phyloP scores from a whole-genome alignment of 2,329 filamentous ascomycete genomes.

The Monascus ruber region DNA sequence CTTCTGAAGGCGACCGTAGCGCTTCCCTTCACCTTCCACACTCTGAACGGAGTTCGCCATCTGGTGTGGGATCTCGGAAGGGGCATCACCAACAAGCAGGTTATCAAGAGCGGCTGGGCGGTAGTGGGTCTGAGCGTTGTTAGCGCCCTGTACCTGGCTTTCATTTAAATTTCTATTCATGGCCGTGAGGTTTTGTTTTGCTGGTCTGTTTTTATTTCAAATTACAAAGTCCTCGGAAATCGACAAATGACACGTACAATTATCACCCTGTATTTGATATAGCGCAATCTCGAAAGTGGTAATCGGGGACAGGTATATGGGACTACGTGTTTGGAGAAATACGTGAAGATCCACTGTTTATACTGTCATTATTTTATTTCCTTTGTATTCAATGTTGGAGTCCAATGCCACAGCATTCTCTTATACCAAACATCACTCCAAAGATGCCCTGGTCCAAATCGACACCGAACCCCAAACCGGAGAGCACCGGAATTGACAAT shows the following conservation, averaged over 20 bases:
- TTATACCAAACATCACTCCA: no score
- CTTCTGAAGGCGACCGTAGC: conserved; percentile 48
- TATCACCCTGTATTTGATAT: neutral
- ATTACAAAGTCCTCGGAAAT: neutral
- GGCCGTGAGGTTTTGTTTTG: conserved; percentile 19
- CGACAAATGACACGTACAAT: neutral
- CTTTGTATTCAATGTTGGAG: no score
- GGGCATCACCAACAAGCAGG: conserved; percentile 51
- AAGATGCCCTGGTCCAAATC: no score
- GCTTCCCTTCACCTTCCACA: conserved; percentile 58
- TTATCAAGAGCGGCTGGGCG: conserved; percentile 54
- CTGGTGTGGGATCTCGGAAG: conserved; percentile 57
- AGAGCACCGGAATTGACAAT: no score
- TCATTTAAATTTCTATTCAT: conserved; percentile 25
- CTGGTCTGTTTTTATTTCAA: neutral
- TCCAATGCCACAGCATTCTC: no score
- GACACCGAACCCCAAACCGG: no score
- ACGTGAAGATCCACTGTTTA: no score
- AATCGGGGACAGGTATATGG: no score
- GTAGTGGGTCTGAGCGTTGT: conserved; percentile 47
- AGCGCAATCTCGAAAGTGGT: no score
- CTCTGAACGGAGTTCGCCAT: conserved; percentile 59
- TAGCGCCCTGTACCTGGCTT: conserved; percentile 38
- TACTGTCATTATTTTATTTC: no score
- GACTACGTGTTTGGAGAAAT: no score